A percentile compares a stretch with the other conserved stretches of the same genome.
Evolutionary conservation across 2,329 filamentous ascomycete species (phyloP).

Genomic region (Arachnopeziza araneosa): DNA sequence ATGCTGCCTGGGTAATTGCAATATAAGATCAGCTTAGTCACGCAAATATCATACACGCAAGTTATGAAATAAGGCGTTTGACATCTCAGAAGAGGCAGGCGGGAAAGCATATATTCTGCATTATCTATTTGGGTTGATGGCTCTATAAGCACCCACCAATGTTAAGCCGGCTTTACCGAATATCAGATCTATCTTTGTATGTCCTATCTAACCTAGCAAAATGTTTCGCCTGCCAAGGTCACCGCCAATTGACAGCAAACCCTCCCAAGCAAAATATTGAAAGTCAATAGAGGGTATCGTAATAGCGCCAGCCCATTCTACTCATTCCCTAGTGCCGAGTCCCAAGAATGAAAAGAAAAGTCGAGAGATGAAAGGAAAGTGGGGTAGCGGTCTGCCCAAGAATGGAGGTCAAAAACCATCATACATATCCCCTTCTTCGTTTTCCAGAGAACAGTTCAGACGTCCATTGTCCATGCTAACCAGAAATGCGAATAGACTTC

Average conservation of each 20-base stretch:
- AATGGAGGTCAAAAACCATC: background rate
- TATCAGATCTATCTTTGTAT: no score
- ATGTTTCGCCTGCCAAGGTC: no score
- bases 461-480: background rate
- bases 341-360: conserved; percentile 25
- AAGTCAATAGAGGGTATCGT: background rate
- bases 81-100: no score
- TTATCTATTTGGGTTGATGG: no score
- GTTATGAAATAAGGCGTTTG: no score
- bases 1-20: no score
- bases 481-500: background rate
- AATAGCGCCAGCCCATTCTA: background rate
- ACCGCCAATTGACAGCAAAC: background rate
- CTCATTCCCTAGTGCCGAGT: background rate
- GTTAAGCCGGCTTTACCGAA: no score
- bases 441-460: background rate
- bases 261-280: background rate
- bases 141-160: no score
- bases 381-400: background rate
- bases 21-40: no score
- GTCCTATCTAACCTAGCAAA: no score
- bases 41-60: no score
- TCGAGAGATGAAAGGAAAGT: background rate
- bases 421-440: background rate
- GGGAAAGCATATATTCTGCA: no score